Conservation (phyloP, 108 stramenopile genomes). For the Fragilariopsis cylindrus region DNA sequence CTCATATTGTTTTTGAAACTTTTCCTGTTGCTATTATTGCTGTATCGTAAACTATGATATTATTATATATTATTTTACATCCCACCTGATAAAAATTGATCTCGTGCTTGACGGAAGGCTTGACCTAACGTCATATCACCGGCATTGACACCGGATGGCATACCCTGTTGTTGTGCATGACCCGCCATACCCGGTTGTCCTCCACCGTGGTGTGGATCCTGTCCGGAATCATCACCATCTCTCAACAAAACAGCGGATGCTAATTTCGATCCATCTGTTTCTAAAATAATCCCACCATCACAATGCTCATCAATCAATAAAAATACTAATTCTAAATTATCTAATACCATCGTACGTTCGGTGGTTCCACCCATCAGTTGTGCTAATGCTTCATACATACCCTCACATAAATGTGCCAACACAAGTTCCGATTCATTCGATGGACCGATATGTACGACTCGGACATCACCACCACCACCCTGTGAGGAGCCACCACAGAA, state of each 20-base stretch:
- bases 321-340: constrained; percentile 86
- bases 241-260: constrained; percentile 71
- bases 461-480: constrained; percentile 54
- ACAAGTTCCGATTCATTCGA: constrained; percentile 74
- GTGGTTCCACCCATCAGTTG: constrained; percentile 84
- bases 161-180: constrained; percentile 38
- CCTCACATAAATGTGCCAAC: constrained; percentile 80
- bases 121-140: constrained; percentile 88
- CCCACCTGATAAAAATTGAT: constrained; percentile 58
- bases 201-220: constrained; percentile 10
- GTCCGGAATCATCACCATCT: constrained; percentile 51
- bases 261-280: constrained; percentile 78
- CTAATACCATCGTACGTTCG: constrained; percentile 84
- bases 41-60: no score
- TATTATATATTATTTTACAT: not conserved
- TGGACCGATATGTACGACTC: constrained; percentile 82
- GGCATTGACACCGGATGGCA: constrained; percentile 51
- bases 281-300: constrained; percentile 84
- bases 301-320: constrained; percentile 88
- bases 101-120: constrained; percentile 79
- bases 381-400: constrained; percentile 82
- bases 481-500: constrained; percentile 65
- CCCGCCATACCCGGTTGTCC: constrained; percentile 20
- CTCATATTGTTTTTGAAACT: no score
- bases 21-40: no score